phyloP scores from a whole-genome alignment of 306 rosid genomes.

The Cicer cuneatum region DNA sequence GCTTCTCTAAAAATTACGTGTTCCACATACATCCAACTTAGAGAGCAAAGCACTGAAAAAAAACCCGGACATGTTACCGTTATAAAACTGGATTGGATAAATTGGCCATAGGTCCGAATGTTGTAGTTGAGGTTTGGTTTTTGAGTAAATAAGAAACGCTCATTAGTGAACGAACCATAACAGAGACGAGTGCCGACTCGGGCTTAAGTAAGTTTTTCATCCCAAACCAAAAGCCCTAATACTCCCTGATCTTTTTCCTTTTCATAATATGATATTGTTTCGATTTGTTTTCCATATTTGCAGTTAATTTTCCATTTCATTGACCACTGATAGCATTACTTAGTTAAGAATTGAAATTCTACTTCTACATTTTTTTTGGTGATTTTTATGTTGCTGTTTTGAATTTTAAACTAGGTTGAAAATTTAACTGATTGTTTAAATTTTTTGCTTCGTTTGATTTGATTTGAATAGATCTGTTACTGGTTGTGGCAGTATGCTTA shows the following conservation, averaged over 20 bases:
- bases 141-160: conserved; percentile 56
- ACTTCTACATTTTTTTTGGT: neutral
- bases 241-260: neutral
- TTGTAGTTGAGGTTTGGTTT: conserved; percentile 57
- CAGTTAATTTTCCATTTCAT: conserved; percentile 14
- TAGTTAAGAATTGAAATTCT: neutral
- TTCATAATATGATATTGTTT: neutral
- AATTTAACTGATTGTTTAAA: conserved; percentile 35
- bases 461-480: conserved; percentile 54
- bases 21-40: conserved; percentile 35
- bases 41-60: conserved; percentile 58
- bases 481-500: conserved; percentile 44
- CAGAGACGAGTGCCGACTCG: conserved; percentile 47
- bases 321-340: neutral
- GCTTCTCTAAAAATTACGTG: too few relatives aligned
- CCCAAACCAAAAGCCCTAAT: conserved; percentile 52
- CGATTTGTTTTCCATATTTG: conserved; percentile 19
- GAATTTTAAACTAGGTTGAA: neutral
- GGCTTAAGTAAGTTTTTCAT: conserved; percentile 39
- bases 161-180: conserved; percentile 39
- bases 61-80: conserved; percentile 78
- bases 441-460: conserved; percentile 40
- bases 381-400: neutral
- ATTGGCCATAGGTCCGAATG: conserved; percentile 66
- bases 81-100: conserved; percentile 65